A percentile compares a stretch with the other conserved stretches of the same genome.
phyloP scores from a whole-genome alignment of 768 basidiomycete species.

The Suillus fuscotomentosus region DNA sequence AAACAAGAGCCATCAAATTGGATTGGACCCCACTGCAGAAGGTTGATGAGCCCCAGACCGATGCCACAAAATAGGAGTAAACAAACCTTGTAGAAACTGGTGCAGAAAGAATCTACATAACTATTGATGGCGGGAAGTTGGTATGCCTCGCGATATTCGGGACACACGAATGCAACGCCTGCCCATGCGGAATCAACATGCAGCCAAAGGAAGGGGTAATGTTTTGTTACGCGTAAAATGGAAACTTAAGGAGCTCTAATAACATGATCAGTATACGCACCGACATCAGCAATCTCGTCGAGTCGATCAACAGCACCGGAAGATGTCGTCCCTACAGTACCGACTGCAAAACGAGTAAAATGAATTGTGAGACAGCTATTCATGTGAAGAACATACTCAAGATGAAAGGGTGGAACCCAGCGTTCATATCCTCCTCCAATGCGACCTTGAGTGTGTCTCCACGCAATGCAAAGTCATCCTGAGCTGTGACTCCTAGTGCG shows the following conservation, averaged over 20 bases:
- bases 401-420: slow-evolving; percentile 75
- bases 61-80: background rate
- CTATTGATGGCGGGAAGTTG: slow-evolving; percentile 73
- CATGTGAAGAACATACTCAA: slow-evolving; percentile 47
- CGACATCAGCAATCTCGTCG: slow-evolving; percentile 67
- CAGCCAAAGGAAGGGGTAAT: slow-evolving; percentile 69
- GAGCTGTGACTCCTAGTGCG: slow-evolving; percentile 59
- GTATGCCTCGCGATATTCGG: slow-evolving; percentile 65
- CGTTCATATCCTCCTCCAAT: slow-evolving; percentile 58
- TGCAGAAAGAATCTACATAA: slow-evolving; percentile 77
- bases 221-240: slow-evolving; percentile 43
- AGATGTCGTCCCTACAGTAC: slow-evolving; percentile 87
- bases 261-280: slow-evolving; percentile 38
- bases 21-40: slow-evolving; percentile 76
- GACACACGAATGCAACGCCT: slow-evolving; percentile 77
- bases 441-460: slow-evolving; percentile 59
- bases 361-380: background rate
- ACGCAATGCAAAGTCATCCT: slow-evolving; percentile 69
- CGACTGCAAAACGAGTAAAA: slow-evolving; percentile 49
- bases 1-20: slow-evolving; percentile 83
- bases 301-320: slow-evolving; percentile 86
- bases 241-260: background rate
- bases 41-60: background rate
- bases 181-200: slow-evolving; percentile 95
- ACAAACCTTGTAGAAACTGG: slow-evolving; percentile 86